Evolutionary conservation across 1,139 yeast genomes (phyloP).

Genomic region (Blastobotrys proliferans): DNA sequence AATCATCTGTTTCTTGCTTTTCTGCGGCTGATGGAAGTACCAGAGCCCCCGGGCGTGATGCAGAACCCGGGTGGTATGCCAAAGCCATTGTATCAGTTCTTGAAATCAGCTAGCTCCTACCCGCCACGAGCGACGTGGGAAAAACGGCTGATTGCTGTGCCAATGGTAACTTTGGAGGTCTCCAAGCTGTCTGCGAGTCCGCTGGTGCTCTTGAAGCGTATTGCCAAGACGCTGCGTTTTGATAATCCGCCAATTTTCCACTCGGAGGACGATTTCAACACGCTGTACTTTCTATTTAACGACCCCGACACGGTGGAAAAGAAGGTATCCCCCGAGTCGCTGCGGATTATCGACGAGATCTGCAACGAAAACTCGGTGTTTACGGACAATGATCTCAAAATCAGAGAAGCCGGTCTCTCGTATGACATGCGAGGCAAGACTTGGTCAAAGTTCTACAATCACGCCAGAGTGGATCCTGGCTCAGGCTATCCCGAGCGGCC

Average conservation of each 20-base stretch:
- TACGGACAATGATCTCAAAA: slow-evolving; percentile 28
- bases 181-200: slow-evolving; percentile 59
- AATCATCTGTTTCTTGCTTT: slow-evolving; percentile 77
- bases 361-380: slow-evolving; percentile 29
- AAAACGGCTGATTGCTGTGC: slow-evolving; percentile 49
- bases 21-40: slow-evolving; percentile 58
- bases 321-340: slow-evolving; percentile 70
- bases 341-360: slow-evolving; percentile 58
- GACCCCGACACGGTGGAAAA: slow-evolving; percentile 58
- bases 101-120: slow-evolving; percentile 29
- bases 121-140: slow-evolving; percentile 29
- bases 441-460: slow-evolving; percentile 37
- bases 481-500: slow-evolving; percentile 30
- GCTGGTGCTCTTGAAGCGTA: slow-evolving; percentile 53
- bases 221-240: slow-evolving; percentile 62
- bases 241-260: slow-evolving; percentile 66
- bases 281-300: slow-evolving; percentile 67
- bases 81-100: slow-evolving; percentile 14
- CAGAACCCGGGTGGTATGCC: slow-evolving; percentile 11
- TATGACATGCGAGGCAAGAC: slow-evolving; percentile 44
- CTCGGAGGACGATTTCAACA: slow-evolving; percentile 74
- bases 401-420: slow-evolving; percentile 27
- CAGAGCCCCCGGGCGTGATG: slow-evolving; percentile 11
- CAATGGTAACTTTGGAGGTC: slow-evolving; percentile 64
- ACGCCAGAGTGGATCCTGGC: slow-evolving; percentile 31